Percentiles rank a stretch among this genome's conserved stretches.
Evolutionary conservation across 192 early-diverging fungal genomes (phyloP).

Genomic region (Backusella luteola): DNA sequence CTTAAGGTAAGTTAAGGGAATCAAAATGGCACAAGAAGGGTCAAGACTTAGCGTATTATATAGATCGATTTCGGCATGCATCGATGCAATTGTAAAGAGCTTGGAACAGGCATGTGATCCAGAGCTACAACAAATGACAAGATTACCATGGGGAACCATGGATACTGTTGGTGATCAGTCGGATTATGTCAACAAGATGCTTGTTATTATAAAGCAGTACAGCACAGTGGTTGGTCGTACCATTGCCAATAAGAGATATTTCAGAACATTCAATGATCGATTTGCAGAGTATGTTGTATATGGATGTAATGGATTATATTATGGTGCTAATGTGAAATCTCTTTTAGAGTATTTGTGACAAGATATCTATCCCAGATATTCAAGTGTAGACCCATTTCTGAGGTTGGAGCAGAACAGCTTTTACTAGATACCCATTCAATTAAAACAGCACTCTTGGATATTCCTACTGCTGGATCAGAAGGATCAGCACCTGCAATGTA

Average conservation of each 20-base stretch:
- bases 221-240: conserved; percentile 58
- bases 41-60: background rate
- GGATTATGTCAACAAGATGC: conserved; percentile 73
- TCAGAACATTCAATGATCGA: conserved; percentile 89
- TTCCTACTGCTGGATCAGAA: conserved; percentile 66
- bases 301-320: background rate
- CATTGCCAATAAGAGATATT: conserved; percentile 74
- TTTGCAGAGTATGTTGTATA: conserved; percentile 72
- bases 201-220: conserved; percentile 52
- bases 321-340: background rate
- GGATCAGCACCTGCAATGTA: conserved; percentile 59
- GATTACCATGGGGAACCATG: conserved; percentile 76
- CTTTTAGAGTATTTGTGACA: conserved; percentile 62
- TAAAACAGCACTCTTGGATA: conserved; percentile 76
- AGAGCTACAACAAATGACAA: conserved; percentile 69
- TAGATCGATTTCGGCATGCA: conserved; percentile 61
- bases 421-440: conserved; percentile 92
- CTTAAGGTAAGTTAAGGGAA: conserved; percentile 53
- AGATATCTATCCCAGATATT: conserved; percentile 71
- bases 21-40: background rate
- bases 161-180: conserved; percentile 95
- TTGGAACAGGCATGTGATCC: conserved; percentile 70
- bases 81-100: conserved; percentile 65
- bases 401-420: conserved; percentile 96
- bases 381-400: conserved; percentile 79